Evolutionary conservation across 441 rosid genomes (phyloP), one percentile per base, ranked within the genome.

Genomic region (Jatropha multifida): DNA sequence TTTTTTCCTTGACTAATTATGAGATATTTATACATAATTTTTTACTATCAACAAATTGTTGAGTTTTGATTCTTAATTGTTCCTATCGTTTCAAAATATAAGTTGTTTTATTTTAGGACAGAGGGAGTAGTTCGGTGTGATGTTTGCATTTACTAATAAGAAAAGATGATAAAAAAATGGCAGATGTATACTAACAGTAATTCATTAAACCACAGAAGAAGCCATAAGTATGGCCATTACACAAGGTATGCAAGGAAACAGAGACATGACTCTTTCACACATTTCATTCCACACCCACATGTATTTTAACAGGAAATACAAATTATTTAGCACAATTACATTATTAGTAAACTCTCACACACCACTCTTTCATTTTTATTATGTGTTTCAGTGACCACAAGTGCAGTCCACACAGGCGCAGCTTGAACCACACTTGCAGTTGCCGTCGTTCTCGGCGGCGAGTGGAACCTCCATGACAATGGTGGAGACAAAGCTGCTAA

Each of bases 341-440:
- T 79, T 80, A 76, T 76, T 79, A 38, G 55, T 10, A 44, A 44
- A 37, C 66, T 65, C 11, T 18, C 62, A 14, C 66, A 32, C 65
- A 20, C 74, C 17, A 17, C 69, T 8, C 6, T 26, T 32, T 74
- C 7, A 10, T 7, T 23, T 1, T 23, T 32, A 42, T 59, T 32
- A 42, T 12, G 61, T 8, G 11, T 52, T 68, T 72, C 68, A 84
- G 14, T 81, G 85, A 76, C 86, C 85, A 63, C 91, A 91, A 48
- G 92, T 84, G 90, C 96, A 93, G 81, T 73, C 37, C 23, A 74
- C 66, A 80, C 96, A 91, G 71, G 83, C 20, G 92, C 97, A 93
- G 84, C 37, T 74, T 61, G 82, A 52, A 48, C 97, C 94, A 74
- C 98, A 93, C 88, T 90, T 88, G 97, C 96, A 93, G 71, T 87